Evolutionary conservation across 1,139 yeast genomes (phyloP), one percentile per base, ranked within the genome.

Genomic region (Kodamaea alishanica): DNA sequence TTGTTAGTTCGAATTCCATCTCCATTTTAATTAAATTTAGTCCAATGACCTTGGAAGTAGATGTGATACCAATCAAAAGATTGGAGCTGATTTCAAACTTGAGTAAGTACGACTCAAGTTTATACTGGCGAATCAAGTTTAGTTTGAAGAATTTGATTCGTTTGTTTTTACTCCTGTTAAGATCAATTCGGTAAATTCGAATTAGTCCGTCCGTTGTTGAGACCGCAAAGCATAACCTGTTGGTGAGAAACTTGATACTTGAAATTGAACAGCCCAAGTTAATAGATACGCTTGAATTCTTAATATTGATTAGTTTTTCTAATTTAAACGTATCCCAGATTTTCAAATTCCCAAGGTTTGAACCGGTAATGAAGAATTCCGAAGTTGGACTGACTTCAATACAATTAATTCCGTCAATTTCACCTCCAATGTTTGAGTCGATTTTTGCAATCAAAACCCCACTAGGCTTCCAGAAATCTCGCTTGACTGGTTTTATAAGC

Each of bases 311-410:
- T 38, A 81, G 83, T 44, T 75, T 76, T 41, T 82, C 89, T 32
- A 90, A 62, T 42, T 81, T 76, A 9, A 65, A 56, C 1, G 81
- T 63, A 51, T 88, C 95, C 97, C 97, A 92, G 0, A 92, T 61
- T 46, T 79, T 82, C 33, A 92, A 53, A 2, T 64, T 52, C 0
- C 97, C 97, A 35, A 75, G 72, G 33, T 80, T 83, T 4, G 94
- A 85, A 3, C 90, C 96, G 1, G 94, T 82, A 2, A 88, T 66
- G 48, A 92, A 82, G 50, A 77, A 84, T 30, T 76, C 76, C 15
- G 79, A 74, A 32, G 83, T 79, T 0, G 88, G 84, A 9, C 81
- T 67, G 0, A 77, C 75, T 3, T 72, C 75, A 7, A 89, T 60
- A 32, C 82, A 65, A 23, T 73, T 80, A 8, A 89, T 65, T 1